Percentiles rank a stretch among this genome's conserved stretches.
Conservation (phyloP, 179 eudicot genomes). For the Patellifolia procumbens region DNA sequence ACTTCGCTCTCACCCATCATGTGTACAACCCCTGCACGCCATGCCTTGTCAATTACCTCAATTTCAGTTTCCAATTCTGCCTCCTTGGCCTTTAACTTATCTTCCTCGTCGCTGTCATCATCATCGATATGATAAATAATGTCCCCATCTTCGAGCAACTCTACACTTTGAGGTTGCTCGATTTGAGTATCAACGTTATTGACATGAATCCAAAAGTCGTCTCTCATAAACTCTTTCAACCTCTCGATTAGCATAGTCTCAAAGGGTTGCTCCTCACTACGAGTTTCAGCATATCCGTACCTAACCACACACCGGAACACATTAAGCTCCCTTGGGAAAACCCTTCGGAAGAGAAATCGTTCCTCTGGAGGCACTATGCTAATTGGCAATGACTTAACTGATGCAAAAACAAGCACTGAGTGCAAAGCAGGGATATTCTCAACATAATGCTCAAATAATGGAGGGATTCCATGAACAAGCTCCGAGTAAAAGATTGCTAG, state of each 20-base stretch:
- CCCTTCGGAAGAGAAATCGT: constrained; percentile 64
- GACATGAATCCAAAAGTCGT: constrained; percentile 33
- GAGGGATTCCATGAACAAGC: constrained; percentile 83
- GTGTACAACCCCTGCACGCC: constrained; percentile 53
- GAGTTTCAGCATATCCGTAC: constrained; percentile 65
- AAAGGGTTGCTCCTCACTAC: constrained; percentile 52
- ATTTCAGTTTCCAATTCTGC: constrained; percentile 38
- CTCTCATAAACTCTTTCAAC: constrained; percentile 55
- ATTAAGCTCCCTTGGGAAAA: constrained; percentile 54
- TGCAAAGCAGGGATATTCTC: constrained; percentile 63
- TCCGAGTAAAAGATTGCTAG: constrained; percentile 67
- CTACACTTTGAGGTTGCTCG: neutral
- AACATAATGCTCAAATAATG: constrained; percentile 72
- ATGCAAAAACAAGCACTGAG: constrained; percentile 64
- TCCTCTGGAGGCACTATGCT: constrained; percentile 66
- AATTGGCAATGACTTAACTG: constrained; percentile 63
- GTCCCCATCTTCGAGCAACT: neutral
- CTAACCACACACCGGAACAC: constrained; percentile 75
- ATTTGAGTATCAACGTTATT: neutral
- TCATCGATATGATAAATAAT: neutral
- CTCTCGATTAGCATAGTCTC: too few relatives aligned
- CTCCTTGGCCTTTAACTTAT: neutral
- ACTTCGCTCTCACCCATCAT: constrained; percentile 69
- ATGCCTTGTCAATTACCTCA: constrained; percentile 48
- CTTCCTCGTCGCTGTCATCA: constrained; percentile 5